Conservation (phyloP, 2,329 filamentous ascomycete genomes). For the Epichloe aotearoae region DNA sequence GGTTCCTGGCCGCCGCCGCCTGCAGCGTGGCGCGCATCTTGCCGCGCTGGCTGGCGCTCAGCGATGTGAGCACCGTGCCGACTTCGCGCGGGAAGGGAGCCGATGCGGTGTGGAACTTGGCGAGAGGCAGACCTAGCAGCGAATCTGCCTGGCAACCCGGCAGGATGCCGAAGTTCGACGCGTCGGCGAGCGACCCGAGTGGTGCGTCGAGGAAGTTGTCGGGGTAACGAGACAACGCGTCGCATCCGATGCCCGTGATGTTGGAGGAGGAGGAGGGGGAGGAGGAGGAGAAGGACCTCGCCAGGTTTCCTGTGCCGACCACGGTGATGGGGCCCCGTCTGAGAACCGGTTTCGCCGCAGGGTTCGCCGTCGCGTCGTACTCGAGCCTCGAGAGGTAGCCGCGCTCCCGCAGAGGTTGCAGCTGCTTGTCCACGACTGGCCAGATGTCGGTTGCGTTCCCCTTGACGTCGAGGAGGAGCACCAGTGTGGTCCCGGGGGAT, state of each 20-base stretch:
- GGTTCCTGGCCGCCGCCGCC: slow-evolving; percentile 34
- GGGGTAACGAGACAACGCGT: slow-evolving; percentile 17
- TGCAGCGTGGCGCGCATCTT: slow-evolving; percentile 30
- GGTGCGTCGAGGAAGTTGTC: slow-evolving; percentile 57
- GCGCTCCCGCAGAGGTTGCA: slow-evolving; percentile 43
- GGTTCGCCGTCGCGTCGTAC: slow-evolving; percentile 25
- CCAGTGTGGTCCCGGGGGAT: slow-evolving; percentile 39
- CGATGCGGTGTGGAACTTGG: slow-evolving; percentile 55
- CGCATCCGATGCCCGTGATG: slow-evolving; percentile 2
- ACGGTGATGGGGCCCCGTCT: slow-evolving; percentile 46
- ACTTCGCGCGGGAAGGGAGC: slow-evolving; percentile 39
- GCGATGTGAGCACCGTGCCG: slow-evolving; percentile 26
- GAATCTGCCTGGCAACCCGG: slow-evolving; percentile 2
- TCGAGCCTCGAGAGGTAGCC: slow-evolving; percentile 42
- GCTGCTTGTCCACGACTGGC: slow-evolving; percentile 16
- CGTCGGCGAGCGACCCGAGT: slow-evolving; percentile 25
- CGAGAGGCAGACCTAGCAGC: slow-evolving; percentile 24
- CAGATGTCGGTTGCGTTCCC: slow-evolving; percentile 18
- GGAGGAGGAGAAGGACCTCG: not conserved
- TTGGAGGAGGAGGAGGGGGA: not conserved
- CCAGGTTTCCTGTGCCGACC: slow-evolving; percentile 47
- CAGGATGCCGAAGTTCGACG: not conserved
- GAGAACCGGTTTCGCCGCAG: slow-evolving; percentile 10
- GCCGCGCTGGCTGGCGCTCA: slow-evolving; percentile 27
- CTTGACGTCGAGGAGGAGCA: slow-evolving; percentile 58